Base-by-base conservation (phyloP, 2,329 filamentous ascomycete species). In the Diaporthe vexans region DNA sequence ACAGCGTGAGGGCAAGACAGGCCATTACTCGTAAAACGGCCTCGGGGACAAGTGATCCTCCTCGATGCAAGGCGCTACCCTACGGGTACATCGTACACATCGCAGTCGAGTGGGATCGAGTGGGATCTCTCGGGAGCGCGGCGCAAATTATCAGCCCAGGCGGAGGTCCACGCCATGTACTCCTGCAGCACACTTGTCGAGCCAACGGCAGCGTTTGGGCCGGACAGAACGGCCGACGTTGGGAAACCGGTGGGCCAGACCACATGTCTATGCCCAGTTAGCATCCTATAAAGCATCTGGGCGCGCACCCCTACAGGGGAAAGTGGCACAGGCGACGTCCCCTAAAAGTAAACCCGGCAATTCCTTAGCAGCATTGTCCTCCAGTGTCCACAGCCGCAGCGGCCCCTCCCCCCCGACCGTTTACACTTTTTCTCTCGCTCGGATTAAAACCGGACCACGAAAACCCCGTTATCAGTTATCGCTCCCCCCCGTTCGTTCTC, bases 401-500 rank as follows among this genome's bases (percentile, higher is more conserved):
- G 29, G 21, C 35, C n/a, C 17, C 35, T 21, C 11, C 37, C 40
- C 58, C 58, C 43, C 29, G 26, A 67, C 26, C 63, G 46, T 52
- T 52, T 37, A 67, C 63, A 52, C 46, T 67, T 67, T 67, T 67
- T 51, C 46, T 52, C 35, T 52, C 46, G 29, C 69, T 71, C 69
- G 69, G 69, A 71, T 54, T 40, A 63, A 51, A 63, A 72, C 69
- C 57, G 69, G 69, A 72, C 57, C 69, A 63, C 57, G 57, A 72
- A 63, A 54, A 63, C n/a, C 69, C 69, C 69, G 69, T 72, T 72
- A 72, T 72, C 70, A 63, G 35, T 63, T 72, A 72, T 72, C 70
- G 70, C 63, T 29, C 63, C 40, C 63, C 33, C 63, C 63, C 63
- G 63, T 67, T n/a, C 63, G 29, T 67, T 67, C 63, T 61, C 43